Conservation (phyloP, 2,329 filamentous ascomycete species). For the Xylariaceae sp. region DNA sequence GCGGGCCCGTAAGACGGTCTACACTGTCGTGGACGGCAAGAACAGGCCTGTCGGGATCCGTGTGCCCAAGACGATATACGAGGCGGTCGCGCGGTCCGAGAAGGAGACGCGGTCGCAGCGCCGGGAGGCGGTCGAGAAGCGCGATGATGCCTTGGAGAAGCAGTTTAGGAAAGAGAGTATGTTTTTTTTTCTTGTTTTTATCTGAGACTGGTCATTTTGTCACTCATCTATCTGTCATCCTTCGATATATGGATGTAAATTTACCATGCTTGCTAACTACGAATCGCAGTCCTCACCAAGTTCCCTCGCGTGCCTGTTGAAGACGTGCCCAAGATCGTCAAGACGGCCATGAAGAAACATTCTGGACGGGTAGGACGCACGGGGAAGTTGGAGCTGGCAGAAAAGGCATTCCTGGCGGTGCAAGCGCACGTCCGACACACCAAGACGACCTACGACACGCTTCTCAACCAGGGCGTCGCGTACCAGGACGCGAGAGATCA, state of each 20-base stretch:
- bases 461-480: slow-evolving; percentile 2
- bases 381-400: slow-evolving; percentile 1
- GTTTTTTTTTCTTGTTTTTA: not conserved
- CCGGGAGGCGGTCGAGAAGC: slow-evolving; percentile 1
- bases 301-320: slow-evolving; percentile 10
- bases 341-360: slow-evolving; percentile 9
- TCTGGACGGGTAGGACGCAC: slow-evolving; percentile 12
- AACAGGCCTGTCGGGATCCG: slow-evolving; percentile 13
- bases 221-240: not conserved
- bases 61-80: slow-evolving; percentile 8
- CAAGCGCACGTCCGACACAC: slow-evolving; percentile 14
- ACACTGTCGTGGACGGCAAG: slow-evolving; percentile 4
- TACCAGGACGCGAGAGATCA: slow-evolving; percentile 5
- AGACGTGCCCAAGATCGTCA: not conserved
- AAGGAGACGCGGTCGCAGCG: not conserved
- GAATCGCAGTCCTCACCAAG: slow-evolving; percentile 1
- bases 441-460: slow-evolving; percentile 10
- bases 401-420: slow-evolving; percentile 8
- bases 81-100: slow-evolving; percentile 2
- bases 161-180: slow-evolving; percentile 9
- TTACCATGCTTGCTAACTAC: too few species aligned
- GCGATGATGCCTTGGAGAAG: slow-evolving; percentile 6
- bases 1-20: slow-evolving; percentile 3
- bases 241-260: too few species aligned
- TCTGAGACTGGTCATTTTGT: not conserved